Evolutionary conservation across 2,329 filamentous ascomycete genomes (phyloP), one percentile per base, ranked within the genome.

Genomic region (Cladobotryum protrusum): DNA sequence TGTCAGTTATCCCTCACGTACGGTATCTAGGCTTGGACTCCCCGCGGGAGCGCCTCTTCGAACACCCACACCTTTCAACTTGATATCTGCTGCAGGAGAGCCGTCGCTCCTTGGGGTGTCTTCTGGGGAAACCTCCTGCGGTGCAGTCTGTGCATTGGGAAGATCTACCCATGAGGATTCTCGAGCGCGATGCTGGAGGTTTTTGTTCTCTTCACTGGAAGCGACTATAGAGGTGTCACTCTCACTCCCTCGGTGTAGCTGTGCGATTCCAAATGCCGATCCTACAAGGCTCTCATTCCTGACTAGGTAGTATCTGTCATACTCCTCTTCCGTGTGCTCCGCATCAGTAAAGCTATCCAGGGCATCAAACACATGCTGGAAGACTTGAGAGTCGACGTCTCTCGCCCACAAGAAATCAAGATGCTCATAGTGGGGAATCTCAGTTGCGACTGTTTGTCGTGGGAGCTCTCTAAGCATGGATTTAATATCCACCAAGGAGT

Each of bases 351-450:
- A 89, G 58, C 77, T 84, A 52, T 95, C 83, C 9, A 99, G 73
- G 0, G 93, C 91, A 59, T 95, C 86, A 56, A 96, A 91, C 2
- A 99, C 89, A 63, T 95, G 89, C 14, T 85, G 87, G 62, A 96
- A 96, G 3, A 97, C 92, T 47, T 90, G 81, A 1, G 77, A 73
- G 57, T 95, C 80, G 6, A 95, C 87, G 60, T 96, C 90, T 35
- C 82, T 76, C 1, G 88, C 93, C 93, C 93, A 99, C 1, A 99
- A 75, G 61, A 99, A 96, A 67, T 99, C 93, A 19, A 99, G 80
- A 67, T 99, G 93, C 67, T 99, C 93, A 66, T 96, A 99, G 64
- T 95, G 89, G 0, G 86, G 82, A 39, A 99, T 87, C 62, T 92
- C 86, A 35, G 84, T 93, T 1, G 89, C 89, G 2, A 92, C 78